Base-by-base conservation (phyloP, 2,329 filamentous ascomycete genomes). In the Zelopaecilomyces penicillatus region DNA sequence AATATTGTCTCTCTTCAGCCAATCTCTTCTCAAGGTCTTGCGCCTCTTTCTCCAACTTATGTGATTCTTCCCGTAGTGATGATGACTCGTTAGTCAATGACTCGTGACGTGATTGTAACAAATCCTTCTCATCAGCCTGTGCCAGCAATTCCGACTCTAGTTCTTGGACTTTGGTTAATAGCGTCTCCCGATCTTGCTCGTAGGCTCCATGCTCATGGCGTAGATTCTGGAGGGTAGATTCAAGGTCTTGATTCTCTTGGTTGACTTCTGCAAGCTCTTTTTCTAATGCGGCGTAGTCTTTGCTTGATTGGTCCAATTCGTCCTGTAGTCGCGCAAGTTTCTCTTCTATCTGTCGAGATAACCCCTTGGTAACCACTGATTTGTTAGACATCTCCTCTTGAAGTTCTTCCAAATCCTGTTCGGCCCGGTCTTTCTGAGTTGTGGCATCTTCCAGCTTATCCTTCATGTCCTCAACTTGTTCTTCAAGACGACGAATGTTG, bases 351-450 rank as follows among this genome's bases (percentile, higher is more conserved):
- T 90, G 85, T 30, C 84, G 77, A 42, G 80, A 85, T 6, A 87
- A 70, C 2, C 83, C 84, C 58, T 85, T 88, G 9, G 83, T 85
- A 43, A 80, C 79, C 33, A 88, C 75, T 0, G 85, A 90, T 54
- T 88, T 89, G 64, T 90, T 83, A 26, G 83, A 76, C 74, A 89
- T 79, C 55, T 89, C 85, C 43, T 87, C 83, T 50, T 86, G 83
- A 27, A 89, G 70, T 55, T 83, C 79, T 53, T 81, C 73, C 11
- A 83, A 65, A 47, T 83, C 74, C 5, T 64, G 66, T 53, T 81
- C 75, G 2, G 79, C 79, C 30, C 74, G 71, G 26, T 77, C 68
- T 52, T 76, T 78, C 45, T 80, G 71, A 1, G 66, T 58, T 6
- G 72, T 48, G 0, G 79, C 77, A 42, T 76, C 69, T 33, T 78